These are phyloP conservation scores for Talaromyces borbonicus DNA, from an alignment of 495 filamentous ascomycete species.

Conservation along the genomic window DNA sequence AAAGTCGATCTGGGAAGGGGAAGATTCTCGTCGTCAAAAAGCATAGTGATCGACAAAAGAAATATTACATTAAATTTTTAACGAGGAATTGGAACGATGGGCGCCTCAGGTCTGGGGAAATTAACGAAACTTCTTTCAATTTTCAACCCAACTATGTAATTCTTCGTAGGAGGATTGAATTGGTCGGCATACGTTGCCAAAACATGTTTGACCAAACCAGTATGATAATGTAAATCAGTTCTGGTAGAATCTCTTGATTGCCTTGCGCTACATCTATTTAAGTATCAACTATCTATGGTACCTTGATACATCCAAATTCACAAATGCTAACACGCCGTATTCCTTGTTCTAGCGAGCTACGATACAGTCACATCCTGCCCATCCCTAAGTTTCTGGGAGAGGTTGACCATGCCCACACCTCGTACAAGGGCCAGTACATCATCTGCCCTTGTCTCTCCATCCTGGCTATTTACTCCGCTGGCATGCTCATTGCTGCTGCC, in stretches of 20 bases:
- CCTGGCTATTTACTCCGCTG: slow-evolving; percentile 7
- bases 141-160: neutral
- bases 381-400: slow-evolving; percentile 7
- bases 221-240: too few relatives aligned
- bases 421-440: slow-evolving; percentile 11
- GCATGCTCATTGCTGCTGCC: slow-evolving; percentile 8
- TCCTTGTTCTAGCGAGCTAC: too few relatives aligned
- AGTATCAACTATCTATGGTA: too few relatives aligned
- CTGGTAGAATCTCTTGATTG: too few relatives aligned
- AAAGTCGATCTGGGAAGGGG: slow-evolving; percentile 5
- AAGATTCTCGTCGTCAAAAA: neutral
- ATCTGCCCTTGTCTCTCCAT: neutral
- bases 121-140: neutral
- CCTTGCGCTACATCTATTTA: too few relatives aligned
- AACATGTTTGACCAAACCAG: too few relatives aligned
- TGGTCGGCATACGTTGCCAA: too few relatives aligned
- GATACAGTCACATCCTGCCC: neutral
- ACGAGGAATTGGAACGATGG: slow-evolving; percentile 2
- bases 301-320: too few relatives aligned
- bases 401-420: slow-evolving; percentile 13
- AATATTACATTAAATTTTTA: neutral
- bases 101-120: neutral
- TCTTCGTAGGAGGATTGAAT: neutral
- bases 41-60: slow-evolving; percentile 6
- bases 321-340: too few relatives aligned